Evolutionary conservation across 305 asterid genomes (phyloP).

Genomic region (Withania somnifera): DNA sequence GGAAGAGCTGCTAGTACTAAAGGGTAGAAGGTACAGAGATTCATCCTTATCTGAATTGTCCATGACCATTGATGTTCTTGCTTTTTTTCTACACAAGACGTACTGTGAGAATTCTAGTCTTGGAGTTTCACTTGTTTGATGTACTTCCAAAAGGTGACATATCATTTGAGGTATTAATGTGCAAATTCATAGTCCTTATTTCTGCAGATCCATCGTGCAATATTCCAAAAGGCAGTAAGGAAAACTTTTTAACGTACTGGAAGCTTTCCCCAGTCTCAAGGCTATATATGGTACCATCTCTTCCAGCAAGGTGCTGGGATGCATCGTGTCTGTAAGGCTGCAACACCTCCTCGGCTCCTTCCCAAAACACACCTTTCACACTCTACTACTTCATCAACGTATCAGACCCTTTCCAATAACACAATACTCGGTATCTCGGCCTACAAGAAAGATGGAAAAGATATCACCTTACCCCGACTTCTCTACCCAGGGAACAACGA

Average conservation of each 20-base stretch:
- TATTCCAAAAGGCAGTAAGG: background rate
- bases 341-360: background rate
- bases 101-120: background rate
- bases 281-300: background rate
- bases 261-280: background rate
- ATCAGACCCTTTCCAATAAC: background rate
- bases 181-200: background rate
- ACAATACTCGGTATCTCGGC: background rate
- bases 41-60: background rate
- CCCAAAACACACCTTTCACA: background rate
- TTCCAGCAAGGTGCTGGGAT: background rate
- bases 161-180: background rate
- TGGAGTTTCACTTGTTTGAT: background rate
- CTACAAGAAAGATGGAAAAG: background rate
- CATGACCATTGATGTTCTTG: background rate
- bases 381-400: background rate
- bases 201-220: background rate
- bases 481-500: background rate
- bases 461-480: background rate
- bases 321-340: background rate
- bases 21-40: background rate
- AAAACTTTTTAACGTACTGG: background rate
- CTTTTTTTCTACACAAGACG: slow-evolving; percentile 1
- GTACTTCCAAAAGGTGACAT: background rate
- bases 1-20: background rate